Conservation (phyloP, 257 asterid species). For the Salvia splendens region DNA sequence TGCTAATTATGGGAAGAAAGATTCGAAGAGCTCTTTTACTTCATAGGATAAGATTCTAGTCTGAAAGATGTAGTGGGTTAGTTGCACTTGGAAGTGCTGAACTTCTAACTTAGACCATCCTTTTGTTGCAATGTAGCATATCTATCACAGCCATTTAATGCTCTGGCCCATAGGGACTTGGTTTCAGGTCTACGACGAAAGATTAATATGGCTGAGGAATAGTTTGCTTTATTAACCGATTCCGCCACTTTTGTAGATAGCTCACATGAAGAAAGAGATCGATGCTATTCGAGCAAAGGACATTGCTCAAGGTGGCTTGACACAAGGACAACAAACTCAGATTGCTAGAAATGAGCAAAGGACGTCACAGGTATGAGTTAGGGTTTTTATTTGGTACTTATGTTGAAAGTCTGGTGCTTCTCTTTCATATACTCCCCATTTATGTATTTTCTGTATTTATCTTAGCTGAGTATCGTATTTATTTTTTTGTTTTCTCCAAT, state of each 20-base stretch:
- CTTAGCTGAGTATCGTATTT: constrained; percentile 11
- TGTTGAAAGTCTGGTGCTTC: constrained; percentile 22
- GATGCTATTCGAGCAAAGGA: constrained; percentile 98
- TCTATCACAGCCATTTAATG: constrained; percentile 10
- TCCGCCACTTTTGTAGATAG: constrained; percentile 53
- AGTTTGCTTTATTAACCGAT: constrained; percentile 18
- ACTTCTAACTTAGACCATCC: constrained; percentile 9
- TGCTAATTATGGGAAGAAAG: background rate
- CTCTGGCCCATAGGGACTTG: constrained; percentile 10
- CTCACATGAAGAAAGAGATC: constrained; percentile 99
- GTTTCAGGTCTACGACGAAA: constrained; percentile 12
- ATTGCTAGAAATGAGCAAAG: constrained; percentile 99
- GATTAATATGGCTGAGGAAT: constrained; percentile 14
- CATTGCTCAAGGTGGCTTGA: constrained; percentile 98
- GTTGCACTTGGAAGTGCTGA: background rate
- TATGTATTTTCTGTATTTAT: background rate
- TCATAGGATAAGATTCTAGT: background rate
- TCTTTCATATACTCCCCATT: constrained; percentile 1
- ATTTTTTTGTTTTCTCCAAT: background rate
- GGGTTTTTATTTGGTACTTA: constrained; percentile 20
- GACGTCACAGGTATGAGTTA: constrained; percentile 70
- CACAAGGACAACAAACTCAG: constrained; percentile 99
- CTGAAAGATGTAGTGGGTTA: background rate
- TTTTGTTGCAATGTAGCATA: constrained; percentile 8
- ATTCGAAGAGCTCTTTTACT: background rate